Evolutionary conservation across 495 filamentous ascomycete genomes (phyloP).

Genomic region (Penicillium manginii): DNA sequence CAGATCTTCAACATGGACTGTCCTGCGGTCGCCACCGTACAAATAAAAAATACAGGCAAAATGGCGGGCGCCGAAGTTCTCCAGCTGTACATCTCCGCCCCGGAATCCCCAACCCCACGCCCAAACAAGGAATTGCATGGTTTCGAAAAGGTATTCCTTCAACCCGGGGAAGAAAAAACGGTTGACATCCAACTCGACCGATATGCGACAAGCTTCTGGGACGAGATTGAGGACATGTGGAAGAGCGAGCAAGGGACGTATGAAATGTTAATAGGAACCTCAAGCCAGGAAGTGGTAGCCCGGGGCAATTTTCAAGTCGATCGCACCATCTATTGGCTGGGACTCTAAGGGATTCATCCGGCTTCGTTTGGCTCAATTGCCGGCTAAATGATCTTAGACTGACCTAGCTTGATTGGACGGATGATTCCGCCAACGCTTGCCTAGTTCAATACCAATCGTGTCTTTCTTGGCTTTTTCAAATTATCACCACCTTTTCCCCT

Average conservation of each 20-base stretch:
- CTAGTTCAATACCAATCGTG: neutral
- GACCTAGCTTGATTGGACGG: neutral
- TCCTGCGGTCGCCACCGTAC: neutral
- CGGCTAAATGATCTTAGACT: constrained; percentile 11
- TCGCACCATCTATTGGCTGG: constrained; percentile 38
- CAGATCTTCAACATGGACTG: neutral
- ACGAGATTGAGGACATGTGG: constrained; percentile 66
- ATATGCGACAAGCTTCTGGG: constrained; percentile 73
- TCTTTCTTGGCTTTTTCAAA: neutral
- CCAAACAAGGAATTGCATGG: neutral
- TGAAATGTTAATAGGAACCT: constrained; percentile 60
- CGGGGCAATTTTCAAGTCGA: constrained; percentile 46
- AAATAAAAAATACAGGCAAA: neutral
- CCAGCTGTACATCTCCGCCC: neutral
- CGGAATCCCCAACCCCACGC: neutral
- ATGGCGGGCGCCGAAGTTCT: neutral
- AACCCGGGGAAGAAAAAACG: constrained; percentile 40
- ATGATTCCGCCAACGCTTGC: neutral
- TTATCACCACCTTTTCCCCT: too few species aligned
- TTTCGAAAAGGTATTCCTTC: neutral
- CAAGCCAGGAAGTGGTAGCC: constrained; percentile 41
- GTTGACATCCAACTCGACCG: constrained; percentile 63
- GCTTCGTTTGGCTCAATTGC: constrained; percentile 3
- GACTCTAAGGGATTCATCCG: constrained; percentile 21
- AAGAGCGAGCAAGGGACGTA: constrained; percentile 73